phyloP scores from a whole-genome alignment of 768 basidiomycete genomes.

The Rhizopogon sp. region DNA sequence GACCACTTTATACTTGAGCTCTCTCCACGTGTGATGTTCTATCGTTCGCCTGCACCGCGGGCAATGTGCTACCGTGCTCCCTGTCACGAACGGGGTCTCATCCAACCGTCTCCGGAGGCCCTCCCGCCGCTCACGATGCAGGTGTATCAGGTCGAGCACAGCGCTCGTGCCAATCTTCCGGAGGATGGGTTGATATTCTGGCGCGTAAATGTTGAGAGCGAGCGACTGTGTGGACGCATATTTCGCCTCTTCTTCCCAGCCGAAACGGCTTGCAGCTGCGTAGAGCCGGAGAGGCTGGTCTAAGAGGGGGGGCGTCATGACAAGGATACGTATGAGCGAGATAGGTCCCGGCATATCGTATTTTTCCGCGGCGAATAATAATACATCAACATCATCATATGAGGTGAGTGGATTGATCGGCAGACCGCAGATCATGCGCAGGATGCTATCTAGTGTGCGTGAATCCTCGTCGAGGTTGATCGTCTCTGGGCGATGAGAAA shows the following conservation, averaged over 20 bases:
- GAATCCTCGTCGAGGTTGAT: slow-evolving; percentile 57
- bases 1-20: slow-evolving; percentile 53
- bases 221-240: slow-evolving; percentile 52
- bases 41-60: slow-evolving; percentile 43
- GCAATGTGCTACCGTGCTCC: slow-evolving; percentile 37
- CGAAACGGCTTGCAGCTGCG: slow-evolving; percentile 49
- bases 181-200: slow-evolving; percentile 39
- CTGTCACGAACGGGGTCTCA: slow-evolving; percentile 53
- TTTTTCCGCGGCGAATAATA: slow-evolving; percentile 63
- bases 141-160: slow-evolving; percentile 48
- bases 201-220: slow-evolving; percentile 44
- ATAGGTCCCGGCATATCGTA: slow-evolving; percentile 67
- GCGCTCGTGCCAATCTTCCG: slow-evolving; percentile 43
- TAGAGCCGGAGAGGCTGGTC: slow-evolving; percentile 50
- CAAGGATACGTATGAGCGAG: slow-evolving; percentile 54
- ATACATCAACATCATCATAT: slow-evolving; percentile 48
- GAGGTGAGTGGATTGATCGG: slow-evolving; percentile 43
- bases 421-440: slow-evolving; percentile 60
- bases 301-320: slow-evolving; percentile 46
- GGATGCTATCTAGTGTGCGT: slow-evolving; percentile 46
- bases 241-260: slow-evolving; percentile 53
- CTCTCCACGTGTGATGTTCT: slow-evolving; percentile 60
- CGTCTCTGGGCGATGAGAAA: slow-evolving; percentile 22
- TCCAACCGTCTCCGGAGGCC: slow-evolving; percentile 43
- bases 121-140: slow-evolving; percentile 51